These are phyloP conservation scores for Tetraselmis striata DNA, from an alignment of 139 green algal genomes.

Conservation along the genomic window DNA sequence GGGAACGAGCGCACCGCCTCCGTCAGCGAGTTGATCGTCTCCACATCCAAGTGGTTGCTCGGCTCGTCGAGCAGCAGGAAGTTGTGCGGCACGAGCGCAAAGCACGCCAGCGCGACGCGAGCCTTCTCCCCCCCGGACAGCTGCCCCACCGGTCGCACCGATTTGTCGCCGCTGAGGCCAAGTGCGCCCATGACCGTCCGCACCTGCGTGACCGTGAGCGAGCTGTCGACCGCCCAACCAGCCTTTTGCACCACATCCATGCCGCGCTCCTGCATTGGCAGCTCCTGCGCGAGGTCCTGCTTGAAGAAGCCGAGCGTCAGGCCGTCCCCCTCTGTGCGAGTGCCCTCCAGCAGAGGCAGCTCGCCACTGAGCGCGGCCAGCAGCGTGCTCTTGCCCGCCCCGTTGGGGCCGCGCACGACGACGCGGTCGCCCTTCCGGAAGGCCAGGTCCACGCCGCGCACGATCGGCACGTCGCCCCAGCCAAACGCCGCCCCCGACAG, in stretches of 20 bases:
- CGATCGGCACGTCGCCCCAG: slow-evolving; percentile 38
- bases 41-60: slow-evolving; percentile 65
- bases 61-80: slow-evolving; percentile 72
- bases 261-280: slow-evolving; percentile 42
- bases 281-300: slow-evolving; percentile 72
- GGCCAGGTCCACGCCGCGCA: slow-evolving; percentile 33
- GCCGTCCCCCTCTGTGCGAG: slow-evolving; percentile 40
- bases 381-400: slow-evolving; percentile 51
- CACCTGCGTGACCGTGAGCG: slow-evolving; percentile 44
- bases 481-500: slow-evolving; percentile 39
- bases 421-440: slow-evolving; percentile 45
- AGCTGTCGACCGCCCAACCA: slow-evolving; percentile 33
- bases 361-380: slow-evolving; percentile 32
- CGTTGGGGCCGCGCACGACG: slow-evolving; percentile 63
- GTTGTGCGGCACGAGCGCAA: slow-evolving; percentile 60
- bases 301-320: slow-evolving; percentile 55
- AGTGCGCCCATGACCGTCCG: slow-evolving; percentile 55
- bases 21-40: slow-evolving; percentile 50
- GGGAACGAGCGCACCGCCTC: slow-evolving; percentile 36
- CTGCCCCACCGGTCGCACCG: slow-evolving; percentile 28
- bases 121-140: slow-evolving; percentile 58
- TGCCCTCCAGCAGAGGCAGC: slow-evolving; percentile 37
- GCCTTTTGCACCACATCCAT: slow-evolving; percentile 46
- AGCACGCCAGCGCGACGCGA: slow-evolving; percentile 57
- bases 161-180: slow-evolving; percentile 51